Percentiles rank a stretch among this genome's conserved stretches.
Evolutionary conservation across 2,329 filamentous ascomycete species (phyloP).

Genomic region (Aspergillus novoparasiticus): DNA sequence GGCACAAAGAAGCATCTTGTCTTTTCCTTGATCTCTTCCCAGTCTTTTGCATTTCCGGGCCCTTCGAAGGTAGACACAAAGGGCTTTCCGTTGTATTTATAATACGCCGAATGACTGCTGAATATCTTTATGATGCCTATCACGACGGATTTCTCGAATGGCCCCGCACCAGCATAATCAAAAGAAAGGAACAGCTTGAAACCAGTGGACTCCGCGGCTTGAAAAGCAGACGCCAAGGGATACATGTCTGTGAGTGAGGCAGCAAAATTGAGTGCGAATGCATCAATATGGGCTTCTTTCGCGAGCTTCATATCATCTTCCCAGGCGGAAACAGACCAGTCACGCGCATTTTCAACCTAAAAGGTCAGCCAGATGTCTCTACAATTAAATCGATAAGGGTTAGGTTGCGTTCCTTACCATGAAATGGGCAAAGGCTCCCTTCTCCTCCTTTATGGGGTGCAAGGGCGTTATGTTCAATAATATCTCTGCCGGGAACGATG

Average conservation of each 20-base stretch:
- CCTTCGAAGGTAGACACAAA: slow-evolving; percentile 50
- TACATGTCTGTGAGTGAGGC: slow-evolving; percentile 19
- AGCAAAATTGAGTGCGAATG: slow-evolving; percentile 42
- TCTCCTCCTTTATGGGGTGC: too few relatives aligned
- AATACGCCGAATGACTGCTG: slow-evolving; percentile 23
- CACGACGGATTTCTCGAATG: slow-evolving; percentile 28
- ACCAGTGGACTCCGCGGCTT: slow-evolving; percentile 22
- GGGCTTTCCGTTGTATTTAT: slow-evolving; percentile 29
- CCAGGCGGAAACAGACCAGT: slow-evolving; percentile 25
- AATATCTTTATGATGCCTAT: slow-evolving; percentile 26
- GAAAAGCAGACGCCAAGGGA: slow-evolving; percentile 19
- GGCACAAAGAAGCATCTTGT: slow-evolving; percentile 50
- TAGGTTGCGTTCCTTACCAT: neutral
- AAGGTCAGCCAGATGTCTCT: neutral
- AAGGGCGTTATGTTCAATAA: too few relatives aligned
- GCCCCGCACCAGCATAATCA: slow-evolving; percentile 34
- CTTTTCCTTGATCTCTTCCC: slow-evolving; percentile 44
- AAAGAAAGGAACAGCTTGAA: slow-evolving; percentile 40
- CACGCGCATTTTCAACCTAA: slow-evolving; percentile 11
- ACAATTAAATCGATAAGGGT: too few relatives aligned
- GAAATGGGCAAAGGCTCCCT: slow-evolving; percentile 4
- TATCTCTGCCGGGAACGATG: too few relatives aligned
- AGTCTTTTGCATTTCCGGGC: slow-evolving; percentile 43
- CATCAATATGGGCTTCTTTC: slow-evolving; percentile 39
- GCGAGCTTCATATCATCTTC: slow-evolving; percentile 36